phyloP scores from a whole-genome alignment of 2,329 filamentous ascomycete genomes.

The Alternaria burnsii region DNA sequence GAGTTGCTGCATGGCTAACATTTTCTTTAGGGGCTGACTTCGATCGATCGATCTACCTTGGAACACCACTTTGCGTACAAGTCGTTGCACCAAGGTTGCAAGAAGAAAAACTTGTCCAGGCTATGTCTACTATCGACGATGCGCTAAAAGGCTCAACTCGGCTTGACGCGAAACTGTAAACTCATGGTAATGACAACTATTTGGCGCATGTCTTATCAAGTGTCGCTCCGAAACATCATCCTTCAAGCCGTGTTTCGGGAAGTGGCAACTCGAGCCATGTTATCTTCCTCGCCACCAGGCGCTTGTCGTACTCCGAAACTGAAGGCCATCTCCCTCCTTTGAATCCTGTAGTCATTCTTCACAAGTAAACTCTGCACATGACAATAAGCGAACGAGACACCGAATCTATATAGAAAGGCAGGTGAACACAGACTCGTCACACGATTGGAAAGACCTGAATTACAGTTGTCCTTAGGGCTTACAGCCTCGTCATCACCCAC shows the following conservation, averaged over 20 bases:
- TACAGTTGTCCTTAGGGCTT: background rate
- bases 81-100: slow-evolving; percentile 64
- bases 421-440: background rate
- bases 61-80: slow-evolving; percentile 65
- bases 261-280: background rate
- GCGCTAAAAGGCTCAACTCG: slow-evolving; percentile 42
- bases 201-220: background rate
- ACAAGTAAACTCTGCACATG: background rate
- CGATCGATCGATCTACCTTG: slow-evolving; percentile 63
- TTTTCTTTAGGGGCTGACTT: slow-evolving; percentile 52
- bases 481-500: background rate
- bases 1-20: slow-evolving; percentile 9
- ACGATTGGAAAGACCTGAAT: background rate
- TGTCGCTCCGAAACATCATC: background rate
- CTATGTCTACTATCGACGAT: slow-evolving; percentile 64
- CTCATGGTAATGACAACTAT: background rate
- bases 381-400: background rate
- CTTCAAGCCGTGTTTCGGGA: background rate
- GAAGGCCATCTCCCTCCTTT: background rate
- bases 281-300: background rate
- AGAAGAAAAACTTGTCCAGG: slow-evolving; percentile 62
- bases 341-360: background rate
- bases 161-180: slow-evolving; percentile 26
- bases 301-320: background rate
- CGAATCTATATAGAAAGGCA: background rate